Evolutionary conservation across 2,329 filamentous ascomycete species (phyloP), one percentile per base, ranked within the genome.

Genomic region (Nemania abortiva): DNA sequence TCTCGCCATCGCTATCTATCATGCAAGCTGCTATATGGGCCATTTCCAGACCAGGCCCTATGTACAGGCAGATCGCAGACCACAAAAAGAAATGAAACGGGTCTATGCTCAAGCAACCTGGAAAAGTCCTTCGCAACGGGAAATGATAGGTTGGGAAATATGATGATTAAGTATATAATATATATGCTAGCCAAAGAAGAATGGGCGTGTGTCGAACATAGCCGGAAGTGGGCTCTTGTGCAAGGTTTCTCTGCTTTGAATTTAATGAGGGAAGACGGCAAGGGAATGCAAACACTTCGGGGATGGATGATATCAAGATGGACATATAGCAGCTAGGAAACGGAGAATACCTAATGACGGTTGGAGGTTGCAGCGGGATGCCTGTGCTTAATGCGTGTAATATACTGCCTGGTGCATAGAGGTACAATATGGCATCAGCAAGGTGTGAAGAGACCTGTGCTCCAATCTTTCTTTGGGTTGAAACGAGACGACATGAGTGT

Each of bases 1-100:
- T 73, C 50, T 82, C 82, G 69, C 80, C 77, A 74, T 86, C 84
- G 67, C 78, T 77, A 74, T 85, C 83, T 73, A 85, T 81, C 81
- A 90, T 83, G 78, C 88, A 89, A 74, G 82, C 85, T 78, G 85
- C 86, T 79, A 90, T 90, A 79, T 90, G 88, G 80, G 87, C 87
- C 88, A 90, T 90, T 79, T 74, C 75, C 75, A 72, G 27, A 52
- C 27, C 22, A 59, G 55, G 74, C 74, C 70, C 74, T 72, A 74
- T 75, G 73, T 70, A 73, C 72, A 74, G 74, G 75, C 49, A 69
- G 73, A 77, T 76, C 72, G 73, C 50, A 73, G 70, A 68, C 68
- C 62, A 70, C 57, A 65, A 64, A 71, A 73, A 63, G 66, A 50
- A 58, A 61, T 72, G 66, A 70, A 75, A 66, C 75, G 72, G 72